phyloP scores from a whole-genome alignment of 805 yeast species.

The Tetrapisispora fleetii region DNA sequence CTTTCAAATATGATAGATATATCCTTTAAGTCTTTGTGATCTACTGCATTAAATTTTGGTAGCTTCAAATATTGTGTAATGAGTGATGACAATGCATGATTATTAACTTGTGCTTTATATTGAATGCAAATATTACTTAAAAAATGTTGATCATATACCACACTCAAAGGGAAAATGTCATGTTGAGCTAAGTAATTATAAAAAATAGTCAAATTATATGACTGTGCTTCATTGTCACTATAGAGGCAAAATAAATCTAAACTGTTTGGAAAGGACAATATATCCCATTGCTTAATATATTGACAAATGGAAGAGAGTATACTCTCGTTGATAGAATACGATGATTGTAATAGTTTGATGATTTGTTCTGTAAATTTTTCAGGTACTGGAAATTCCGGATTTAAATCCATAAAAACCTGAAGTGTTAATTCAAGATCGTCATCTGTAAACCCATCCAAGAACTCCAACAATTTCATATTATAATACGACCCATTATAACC shows the following conservation, averaged over 20 bases:
- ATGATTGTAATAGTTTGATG: neutral
- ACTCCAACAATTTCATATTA: slow-evolving; percentile 5
- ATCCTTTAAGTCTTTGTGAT: neutral
- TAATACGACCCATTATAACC: slow-evolving; percentile 8
- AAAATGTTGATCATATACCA: neutral
- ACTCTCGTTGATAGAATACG: neutral
- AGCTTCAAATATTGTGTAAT: neutral
- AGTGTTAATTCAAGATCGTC: neutral
- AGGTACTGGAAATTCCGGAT: neutral
- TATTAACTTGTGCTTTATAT: neutral
- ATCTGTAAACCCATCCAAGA: slow-evolving; percentile 6
- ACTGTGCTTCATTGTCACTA: neutral
- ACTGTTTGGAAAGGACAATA: no score
- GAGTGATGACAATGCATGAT: neutral
- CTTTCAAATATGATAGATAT: neutral
- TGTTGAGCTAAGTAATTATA: neutral
- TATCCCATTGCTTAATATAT: neutral
- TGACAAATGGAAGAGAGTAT: neutral
- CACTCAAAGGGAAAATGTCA: neutral
- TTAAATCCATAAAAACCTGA: neutral
- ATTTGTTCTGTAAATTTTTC: neutral
- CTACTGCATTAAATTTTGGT: neutral
- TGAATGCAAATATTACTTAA: neutral
- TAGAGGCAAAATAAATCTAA: neutral
- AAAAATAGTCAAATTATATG: neutral